Evolutionary conservation across 2,329 filamentous ascomycete species (phyloP), one percentile per base, ranked within the genome.

Genomic region (Botrytis fabae): DNA sequence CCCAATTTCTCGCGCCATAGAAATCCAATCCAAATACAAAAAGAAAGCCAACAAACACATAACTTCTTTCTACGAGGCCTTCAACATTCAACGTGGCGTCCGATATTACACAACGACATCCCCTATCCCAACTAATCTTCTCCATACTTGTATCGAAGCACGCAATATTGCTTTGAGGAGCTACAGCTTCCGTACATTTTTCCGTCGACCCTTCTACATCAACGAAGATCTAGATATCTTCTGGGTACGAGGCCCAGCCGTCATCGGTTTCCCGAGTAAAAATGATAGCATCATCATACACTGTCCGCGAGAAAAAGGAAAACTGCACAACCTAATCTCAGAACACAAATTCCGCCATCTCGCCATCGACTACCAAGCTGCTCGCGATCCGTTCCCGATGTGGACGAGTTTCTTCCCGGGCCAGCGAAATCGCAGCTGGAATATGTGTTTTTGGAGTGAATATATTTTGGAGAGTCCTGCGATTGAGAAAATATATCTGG

Each of bases 391-490:
- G 14, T 54, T 28, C n/a, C n/a, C 14, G 1, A n/a, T 3, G 5
- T 54, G 51, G 54, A 20, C 14, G 28, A 28, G 25, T 18, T 32
- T 20, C 16, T 32, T 20, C 16, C 28, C 54, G 28, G 54, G 14
- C 8, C 16, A 59, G n/a, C 28, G 14, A 3, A 22, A 59, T 18
- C n/a, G 12, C 12, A 2, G 6, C 3, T 59, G 57, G 57, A 35
- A 60, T 38, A 2, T 38, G 10, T 5, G 0, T 6, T 38, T 61
- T 9, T 38, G 59, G 59, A 38, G 0, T 7, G 0, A 1, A 0
- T 61, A 61, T 16, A 1, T 38, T 2, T 12, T 61, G 59, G 20
- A 7, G 3, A 25, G 14, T 9, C 25, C 8, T 5, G 5, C 38
- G 16, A 1, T 62, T 14, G 60, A 62, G 60, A 62, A 28, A n/a